Evolutionary conservation across 805 yeast genomes (phyloP), one percentile per base, ranked within the genome.

Genomic region (Tetrapisispora namnaoensis): DNA sequence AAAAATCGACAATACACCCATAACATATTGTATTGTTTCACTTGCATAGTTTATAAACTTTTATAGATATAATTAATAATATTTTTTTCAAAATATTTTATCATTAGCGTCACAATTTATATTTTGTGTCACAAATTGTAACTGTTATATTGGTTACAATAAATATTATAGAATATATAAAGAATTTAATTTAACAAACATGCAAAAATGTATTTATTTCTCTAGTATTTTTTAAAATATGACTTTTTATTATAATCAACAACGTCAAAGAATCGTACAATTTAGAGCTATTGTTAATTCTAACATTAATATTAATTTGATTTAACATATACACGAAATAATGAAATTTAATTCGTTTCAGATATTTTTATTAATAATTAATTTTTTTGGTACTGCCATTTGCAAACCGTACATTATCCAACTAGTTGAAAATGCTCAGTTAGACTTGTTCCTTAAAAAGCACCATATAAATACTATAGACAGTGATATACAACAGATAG

Each of bases 381-480:
- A 17, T 3, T 6, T 44, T 6, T 30, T 44, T 2, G n/a, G 20
- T 16, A 4, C 2, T 14, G 42, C 22, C 6, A 2, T 30, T 11
- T 52, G 52, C 9, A 21, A 45, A 13, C 44, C 49, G 22, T 62
- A 61, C 44, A 56, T 66, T 8, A 51, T 65, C 4, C 69, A 65
- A 49, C 58, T 63, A 43, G 53, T 57, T 38, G 30, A 54, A 28
- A 53, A 57, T 13, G 50, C 51, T 17, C 42, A 52, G 7, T 45
- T 62, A 36, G 51, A 55, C 20, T 5, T 50, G 0, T 60, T 61
- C 30, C 48, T 54, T 8, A 22, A 51, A 1, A 49, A 50, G 8
- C 57, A 58, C 38, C 52, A 53, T 50, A 45, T 52, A 40, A 17
- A 50, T 5, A 5, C 22, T 4, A 44, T 42, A 20, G 40, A 53